These are phyloP conservation scores for Takashimella koratensis DNA, from an alignment of 1,284 basidiomycete species.

Conservation along the genomic window DNA sequence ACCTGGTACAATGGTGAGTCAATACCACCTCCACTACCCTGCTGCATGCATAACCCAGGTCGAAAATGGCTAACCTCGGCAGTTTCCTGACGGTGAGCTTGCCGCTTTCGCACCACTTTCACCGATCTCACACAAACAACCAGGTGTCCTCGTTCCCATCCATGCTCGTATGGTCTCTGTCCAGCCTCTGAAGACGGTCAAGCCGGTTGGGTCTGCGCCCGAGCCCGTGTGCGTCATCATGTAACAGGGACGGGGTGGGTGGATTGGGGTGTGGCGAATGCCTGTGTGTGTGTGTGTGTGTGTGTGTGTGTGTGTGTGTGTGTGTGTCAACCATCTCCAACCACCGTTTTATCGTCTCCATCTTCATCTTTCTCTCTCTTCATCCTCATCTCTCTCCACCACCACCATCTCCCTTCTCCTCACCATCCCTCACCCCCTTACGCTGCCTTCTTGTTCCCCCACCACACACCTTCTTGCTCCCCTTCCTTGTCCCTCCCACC, in stretches of 20 bases:
- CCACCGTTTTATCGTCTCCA: no score
- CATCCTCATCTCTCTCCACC: neutral
- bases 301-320: no score
- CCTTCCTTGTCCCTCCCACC: neutral
- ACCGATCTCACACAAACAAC: no score
- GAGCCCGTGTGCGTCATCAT: slow-evolving; percentile 23
- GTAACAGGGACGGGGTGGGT: slow-evolving; percentile 6
- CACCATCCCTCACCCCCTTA: neutral
- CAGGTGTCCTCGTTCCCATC: slow-evolving; percentile 31
- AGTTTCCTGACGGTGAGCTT: slow-evolving; percentile 31
- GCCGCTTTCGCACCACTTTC: neutral
- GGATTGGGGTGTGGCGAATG: no score
- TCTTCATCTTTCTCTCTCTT: neutral
- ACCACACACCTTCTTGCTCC: neutral
- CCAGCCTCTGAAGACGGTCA: slow-evolving; percentile 27
- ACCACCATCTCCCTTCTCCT: neutral
- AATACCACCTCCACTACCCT: no score
- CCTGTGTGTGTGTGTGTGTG: no score
- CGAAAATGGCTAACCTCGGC: neutral
- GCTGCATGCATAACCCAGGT: neutral
- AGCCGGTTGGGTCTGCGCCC: slow-evolving; percentile 1
- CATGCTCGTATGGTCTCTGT: slow-evolving; percentile 40
- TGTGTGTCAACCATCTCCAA: neutral
- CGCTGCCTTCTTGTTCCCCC: neutral
- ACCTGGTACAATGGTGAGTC: slow-evolving; percentile 36